Evolutionary conservation across 2,329 filamentous ascomycete genomes (phyloP), one percentile per base, ranked within the genome.

Genomic region (Ceratocystis lukuohia): DNA sequence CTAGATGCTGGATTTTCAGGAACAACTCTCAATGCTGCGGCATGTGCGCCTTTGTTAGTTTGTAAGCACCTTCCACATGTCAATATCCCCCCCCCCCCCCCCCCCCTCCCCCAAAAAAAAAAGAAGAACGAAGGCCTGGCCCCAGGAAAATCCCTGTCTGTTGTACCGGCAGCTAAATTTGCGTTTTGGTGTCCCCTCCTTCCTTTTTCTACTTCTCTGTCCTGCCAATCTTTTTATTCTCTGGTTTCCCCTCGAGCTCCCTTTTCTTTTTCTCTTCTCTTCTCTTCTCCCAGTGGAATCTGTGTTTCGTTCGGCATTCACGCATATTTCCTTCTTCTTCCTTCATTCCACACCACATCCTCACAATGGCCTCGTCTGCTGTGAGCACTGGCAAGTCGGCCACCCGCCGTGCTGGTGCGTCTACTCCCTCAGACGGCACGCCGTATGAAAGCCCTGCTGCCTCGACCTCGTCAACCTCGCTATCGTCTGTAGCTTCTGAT

Each of bases 381-480:
- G 65, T 68, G 45, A 63, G 63, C 61, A 48, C 66, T 48, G 61
- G 59, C 59, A 37, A 65, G 41, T 22, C 61, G 61, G 57, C 63
- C 37, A 65, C 59, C 48, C 28, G 70, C 71, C 59, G 70, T 68
- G 10, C 65, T n/a, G 10, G 62, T n/a, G 72, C 73, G 5, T 65
- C 69, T 30, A 65, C 68, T 5, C 66, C 84, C 12, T 80, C 82
- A 67, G 77, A 77, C 56, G 82, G 79, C 62, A 85, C 84, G 2
- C 84, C 84, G 30, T 75, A 74, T 66, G 84, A 86, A 72, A 86
- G 83, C 12, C 84, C 84, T 50, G 79, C 81, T 61, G 78, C 73
- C 33, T 87, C 84, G 22, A 79, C 92, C 61, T 97, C 94, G 6
- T 89, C 89, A 48, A 96, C 93, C 2, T 97, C 94, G 2, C 83